phyloP scores from a whole-genome alignment of 805 yeast genomes.

The Yamadazyma endophytica region DNA sequence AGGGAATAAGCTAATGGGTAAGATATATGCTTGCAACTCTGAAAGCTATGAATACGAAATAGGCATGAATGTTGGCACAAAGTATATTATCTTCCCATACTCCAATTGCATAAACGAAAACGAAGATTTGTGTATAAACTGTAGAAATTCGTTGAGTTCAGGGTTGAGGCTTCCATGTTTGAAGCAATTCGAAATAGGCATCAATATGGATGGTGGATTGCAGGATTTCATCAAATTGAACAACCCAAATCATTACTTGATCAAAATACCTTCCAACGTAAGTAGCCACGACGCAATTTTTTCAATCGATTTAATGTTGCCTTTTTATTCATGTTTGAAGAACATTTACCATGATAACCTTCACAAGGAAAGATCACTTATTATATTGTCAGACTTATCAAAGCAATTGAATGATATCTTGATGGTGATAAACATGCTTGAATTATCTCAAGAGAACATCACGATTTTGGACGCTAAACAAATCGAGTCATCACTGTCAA shows the following conservation, averaged over 20 bases:
- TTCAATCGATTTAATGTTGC: constrained; percentile 29
- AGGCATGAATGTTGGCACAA: constrained; percentile 10
- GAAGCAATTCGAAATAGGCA: constrained; percentile 24
- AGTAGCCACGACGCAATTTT: constrained; percentile 36
- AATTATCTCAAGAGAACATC: constrained; percentile 11
- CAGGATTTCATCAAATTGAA: constrained; percentile 31
- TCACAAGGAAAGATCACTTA: constrained; percentile 15
- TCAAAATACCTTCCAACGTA: constrained; percentile 25
- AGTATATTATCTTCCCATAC: constrained; percentile 31
- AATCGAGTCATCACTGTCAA: constrained; percentile 7
- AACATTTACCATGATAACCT: constrained; percentile 2
- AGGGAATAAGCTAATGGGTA: constrained; percentile 30
- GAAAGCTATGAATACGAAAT: constrained; percentile 4
- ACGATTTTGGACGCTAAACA: constrained; percentile 12
- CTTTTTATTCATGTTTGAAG: constrained; percentile 27
- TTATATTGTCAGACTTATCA: constrained; percentile 23
- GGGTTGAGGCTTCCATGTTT: constrained; percentile 16
- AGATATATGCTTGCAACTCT: constrained; percentile 13
- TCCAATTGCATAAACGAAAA: constrained; percentile 27
- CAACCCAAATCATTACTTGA: constrained; percentile 19
- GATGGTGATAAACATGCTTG: constrained; percentile 26
- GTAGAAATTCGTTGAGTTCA: constrained; percentile 5
- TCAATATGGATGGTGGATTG: constrained; percentile 35
- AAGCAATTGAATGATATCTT: constrained; percentile 36
- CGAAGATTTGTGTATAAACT: constrained; percentile 15